Evolutionary conservation across 2,329 filamentous ascomycete species (phyloP).

Genomic region (Ophiocordyceps camponoti-leonardi): DNA sequence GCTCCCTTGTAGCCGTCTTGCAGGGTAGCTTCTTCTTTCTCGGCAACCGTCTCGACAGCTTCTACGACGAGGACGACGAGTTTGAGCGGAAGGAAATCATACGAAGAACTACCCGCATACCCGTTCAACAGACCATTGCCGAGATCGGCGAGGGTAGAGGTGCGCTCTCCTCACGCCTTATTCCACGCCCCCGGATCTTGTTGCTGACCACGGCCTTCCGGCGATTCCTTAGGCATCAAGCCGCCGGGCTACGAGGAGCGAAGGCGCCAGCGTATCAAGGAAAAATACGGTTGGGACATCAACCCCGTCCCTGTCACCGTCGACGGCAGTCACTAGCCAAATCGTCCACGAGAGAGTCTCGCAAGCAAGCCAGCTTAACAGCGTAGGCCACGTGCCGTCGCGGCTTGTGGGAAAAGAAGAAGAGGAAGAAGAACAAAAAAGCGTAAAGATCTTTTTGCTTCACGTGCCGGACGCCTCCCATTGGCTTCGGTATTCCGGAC

Average conservation of each 20-base stretch:
- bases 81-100: conserved; percentile 60
- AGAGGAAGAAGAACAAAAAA: not conserved
- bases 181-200: not conserved
- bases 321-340: conserved; percentile 22
- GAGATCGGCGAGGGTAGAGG: conserved; percentile 79
- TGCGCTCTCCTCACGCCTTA: conserved; percentile 20
- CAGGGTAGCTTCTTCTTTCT: conserved; percentile 53
- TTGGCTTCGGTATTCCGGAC: not conserved
- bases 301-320: conserved; percentile 40
- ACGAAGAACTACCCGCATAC: conserved; percentile 56
- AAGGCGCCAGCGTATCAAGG: conserved; percentile 63
- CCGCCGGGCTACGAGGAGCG: conserved; percentile 73
- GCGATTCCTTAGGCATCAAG: conserved; percentile 45
- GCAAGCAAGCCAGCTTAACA: not conserved
- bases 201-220: not conserved
- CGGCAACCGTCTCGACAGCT: conserved; percentile 37
- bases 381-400: not conserved
- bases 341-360: not conserved
- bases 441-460: not conserved
- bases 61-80: conserved; percentile 44
- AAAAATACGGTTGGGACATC: conserved; percentile 78
- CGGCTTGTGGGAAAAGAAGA: not conserved
- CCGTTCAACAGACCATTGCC: conserved; percentile 62
- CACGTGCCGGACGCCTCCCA: not conserved
- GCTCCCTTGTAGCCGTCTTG: conserved; percentile 34